These are phyloP conservation scores for Durusdinium trenchii DNA, from an alignment of 73 alveolate species.

Conservation along the genomic window DNA sequence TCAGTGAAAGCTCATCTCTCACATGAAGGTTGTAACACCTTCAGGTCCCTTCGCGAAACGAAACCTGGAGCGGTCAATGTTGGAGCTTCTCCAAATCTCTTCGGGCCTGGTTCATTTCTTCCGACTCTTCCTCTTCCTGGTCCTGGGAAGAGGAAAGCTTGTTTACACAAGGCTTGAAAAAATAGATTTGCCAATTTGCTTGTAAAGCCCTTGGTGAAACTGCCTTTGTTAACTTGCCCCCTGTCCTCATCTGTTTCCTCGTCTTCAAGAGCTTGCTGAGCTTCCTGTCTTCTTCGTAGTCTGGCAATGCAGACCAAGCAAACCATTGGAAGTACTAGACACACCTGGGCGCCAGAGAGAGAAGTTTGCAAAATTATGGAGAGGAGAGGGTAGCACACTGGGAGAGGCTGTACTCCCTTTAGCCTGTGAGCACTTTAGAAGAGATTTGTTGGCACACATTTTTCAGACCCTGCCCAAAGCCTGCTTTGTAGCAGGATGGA, in stretches of 20 bases:
- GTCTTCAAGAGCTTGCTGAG: neutral
- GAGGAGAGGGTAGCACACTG: too few species aligned
- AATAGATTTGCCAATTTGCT: too few species aligned
- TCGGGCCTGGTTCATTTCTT: neutral
- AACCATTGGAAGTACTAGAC: conserved; percentile 26
- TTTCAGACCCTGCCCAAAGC: neutral
- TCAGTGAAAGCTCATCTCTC: neutral
- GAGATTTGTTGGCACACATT: neutral
- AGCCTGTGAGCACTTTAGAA: neutral
- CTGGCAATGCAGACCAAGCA: neutral
- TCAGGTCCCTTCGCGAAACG: neutral
- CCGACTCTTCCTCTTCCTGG: neutral
- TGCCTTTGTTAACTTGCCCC: neutral
- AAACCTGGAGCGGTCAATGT: neutral
- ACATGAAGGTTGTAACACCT: neutral
- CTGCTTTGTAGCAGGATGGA: neutral
- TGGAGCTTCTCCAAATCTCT: neutral
- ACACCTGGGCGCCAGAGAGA: neutral
- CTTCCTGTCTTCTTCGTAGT: neutral
- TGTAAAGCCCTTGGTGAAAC: too few species aligned
- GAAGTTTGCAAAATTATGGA: neutral
- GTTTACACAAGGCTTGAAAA: too few species aligned
- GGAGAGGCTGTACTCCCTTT: too few species aligned
- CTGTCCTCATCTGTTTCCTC: neutral
- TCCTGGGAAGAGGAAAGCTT: too few species aligned